Evolutionary conservation across 139 green algal species (phyloP).

Genomic region (Chlorella sp.): DNA sequence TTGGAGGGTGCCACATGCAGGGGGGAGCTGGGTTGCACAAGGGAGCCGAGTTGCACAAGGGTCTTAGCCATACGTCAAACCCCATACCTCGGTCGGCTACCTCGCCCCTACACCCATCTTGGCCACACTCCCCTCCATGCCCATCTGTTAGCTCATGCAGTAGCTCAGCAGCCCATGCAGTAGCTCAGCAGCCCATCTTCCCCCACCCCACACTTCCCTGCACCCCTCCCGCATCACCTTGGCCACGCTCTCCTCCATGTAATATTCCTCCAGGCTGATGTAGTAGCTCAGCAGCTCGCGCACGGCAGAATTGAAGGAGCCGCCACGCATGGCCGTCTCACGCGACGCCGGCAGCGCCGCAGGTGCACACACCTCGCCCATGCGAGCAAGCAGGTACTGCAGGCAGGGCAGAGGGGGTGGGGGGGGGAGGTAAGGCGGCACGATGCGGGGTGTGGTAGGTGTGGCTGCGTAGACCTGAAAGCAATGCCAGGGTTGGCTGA

Average conservation of each 20-base stretch:
- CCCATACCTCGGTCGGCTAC: too few species aligned
- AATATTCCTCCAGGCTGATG: conserved; percentile 93
- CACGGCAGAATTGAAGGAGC: conserved; percentile 67
- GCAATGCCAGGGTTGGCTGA: neutral
- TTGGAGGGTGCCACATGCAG: neutral
- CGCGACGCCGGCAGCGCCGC: conserved; percentile 31
- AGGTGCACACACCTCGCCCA: conserved; percentile 59
- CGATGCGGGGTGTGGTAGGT: neutral
- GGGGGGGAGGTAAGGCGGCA: neutral
- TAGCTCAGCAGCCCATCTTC: too few species aligned
- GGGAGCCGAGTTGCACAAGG: too few species aligned
- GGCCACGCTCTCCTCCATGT: conserved; percentile 86
- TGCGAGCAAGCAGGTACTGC: conserved; percentile 78
- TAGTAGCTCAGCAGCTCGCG: conserved; percentile 90
- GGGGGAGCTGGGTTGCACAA: neutral
- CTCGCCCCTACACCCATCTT: too few species aligned
- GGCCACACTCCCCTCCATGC: neutral
- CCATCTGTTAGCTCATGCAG: too few species aligned
- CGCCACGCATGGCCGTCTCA: conserved; percentile 60
- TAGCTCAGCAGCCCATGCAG: too few species aligned
- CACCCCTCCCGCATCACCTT: conserved; percentile 62
- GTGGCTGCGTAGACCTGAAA: neutral
- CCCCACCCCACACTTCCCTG: too few species aligned
- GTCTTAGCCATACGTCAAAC: too few species aligned
- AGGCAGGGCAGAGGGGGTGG: neutral